A percentile compares a stretch with the other conserved stretches of the same genome.
phyloP scores from a whole-genome alignment of 768 basidiomycete species.

The Pleurotus pulmonarius region DNA sequence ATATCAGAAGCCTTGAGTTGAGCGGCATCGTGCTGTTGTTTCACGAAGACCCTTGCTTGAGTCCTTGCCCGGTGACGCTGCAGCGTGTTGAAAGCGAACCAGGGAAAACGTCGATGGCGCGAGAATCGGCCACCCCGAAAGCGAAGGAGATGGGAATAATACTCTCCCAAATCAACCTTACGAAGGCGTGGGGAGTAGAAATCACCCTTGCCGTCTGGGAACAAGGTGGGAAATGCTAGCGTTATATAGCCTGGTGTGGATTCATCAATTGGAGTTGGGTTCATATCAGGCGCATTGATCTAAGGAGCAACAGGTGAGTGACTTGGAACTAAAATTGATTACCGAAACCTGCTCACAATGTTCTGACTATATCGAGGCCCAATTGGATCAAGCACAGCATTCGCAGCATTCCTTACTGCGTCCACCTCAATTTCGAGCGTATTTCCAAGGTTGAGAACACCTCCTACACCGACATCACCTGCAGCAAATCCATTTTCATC shows the following conservation, averaged over 20 bases:
- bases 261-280: constrained; percentile 11
- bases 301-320: too few relatives aligned
- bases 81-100: constrained; percentile 17
- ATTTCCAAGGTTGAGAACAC: too few relatives aligned
- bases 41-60: constrained; percentile 9
- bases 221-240: constrained; percentile 21
- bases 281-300: background rate
- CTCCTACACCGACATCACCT: too few relatives aligned
- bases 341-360: too few relatives aligned
- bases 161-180: constrained; percentile 15
- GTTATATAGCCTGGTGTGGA: constrained; percentile 12
- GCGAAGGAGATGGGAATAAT: constrained; percentile 14
- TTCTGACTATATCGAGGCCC: too few relatives aligned
- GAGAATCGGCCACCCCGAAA: constrained; percentile 19
- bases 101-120: constrained; percentile 16
- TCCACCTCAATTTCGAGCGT: too few relatives aligned
- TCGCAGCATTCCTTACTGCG: too few relatives aligned
- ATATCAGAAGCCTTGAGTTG: constrained; percentile 14
- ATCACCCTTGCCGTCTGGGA: constrained; percentile 17
- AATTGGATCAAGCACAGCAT: too few relatives aligned
- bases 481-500: too few relatives aligned
- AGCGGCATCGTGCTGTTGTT: constrained; percentile 13
- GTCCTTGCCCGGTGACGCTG: constrained; percentile 6
- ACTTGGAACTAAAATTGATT: too few relatives aligned
- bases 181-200: constrained; percentile 4